These are phyloP conservation scores for Paramyrothecium sp. DNA, from an alignment of 2,329 filamentous ascomycete species.

Conservation along the genomic window DNA sequence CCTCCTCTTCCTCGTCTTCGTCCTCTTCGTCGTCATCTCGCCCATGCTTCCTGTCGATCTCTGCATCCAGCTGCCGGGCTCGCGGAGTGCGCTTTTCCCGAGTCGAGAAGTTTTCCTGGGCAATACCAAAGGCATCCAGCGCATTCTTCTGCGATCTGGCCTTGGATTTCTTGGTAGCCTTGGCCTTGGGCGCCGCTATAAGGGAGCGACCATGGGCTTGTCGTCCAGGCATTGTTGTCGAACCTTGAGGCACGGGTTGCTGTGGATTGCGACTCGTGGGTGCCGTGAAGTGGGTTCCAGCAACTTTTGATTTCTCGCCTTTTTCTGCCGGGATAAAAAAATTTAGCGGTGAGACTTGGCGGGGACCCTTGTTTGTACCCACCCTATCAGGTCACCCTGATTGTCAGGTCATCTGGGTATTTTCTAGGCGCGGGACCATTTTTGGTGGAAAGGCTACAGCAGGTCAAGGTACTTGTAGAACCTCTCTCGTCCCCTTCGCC, in stretches of 20 bases:
- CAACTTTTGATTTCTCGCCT: conserved; percentile 4
- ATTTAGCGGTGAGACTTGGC: conserved; percentile 28
- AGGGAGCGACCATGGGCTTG: conserved; percentile 57
- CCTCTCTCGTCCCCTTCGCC: not conserved
- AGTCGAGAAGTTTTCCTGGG: conserved; percentile 49
- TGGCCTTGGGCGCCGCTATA: conserved; percentile 34
- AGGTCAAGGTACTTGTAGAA: not conserved
- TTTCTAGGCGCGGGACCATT: not conserved
- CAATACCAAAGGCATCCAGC: conserved; percentile 57
- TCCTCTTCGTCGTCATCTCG: conserved; percentile 44
- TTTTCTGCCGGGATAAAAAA: conserved; percentile 29
- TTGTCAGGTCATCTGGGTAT: conserved; percentile 1
- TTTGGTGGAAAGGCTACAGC: not conserved
- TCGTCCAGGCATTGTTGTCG: conserved; percentile 50
- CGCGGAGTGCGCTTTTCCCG: conserved; percentile 47
- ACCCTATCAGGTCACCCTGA: conserved; percentile 28
- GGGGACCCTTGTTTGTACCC: conserved; percentile 19
- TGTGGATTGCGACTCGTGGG: not conserved
- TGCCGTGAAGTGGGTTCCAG: conserved; percentile 1
- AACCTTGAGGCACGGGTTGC: not conserved
- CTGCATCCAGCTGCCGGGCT: conserved; percentile 50
- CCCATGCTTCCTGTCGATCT: conserved; percentile 41
- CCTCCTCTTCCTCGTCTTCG: conserved; percentile 53
- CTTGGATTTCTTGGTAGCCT: conserved; percentile 42
- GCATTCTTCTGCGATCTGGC: conserved; percentile 48